phyloP scores from a whole-genome alignment of 106 monocot species.

The Phalaenopsis equestris region DNA sequence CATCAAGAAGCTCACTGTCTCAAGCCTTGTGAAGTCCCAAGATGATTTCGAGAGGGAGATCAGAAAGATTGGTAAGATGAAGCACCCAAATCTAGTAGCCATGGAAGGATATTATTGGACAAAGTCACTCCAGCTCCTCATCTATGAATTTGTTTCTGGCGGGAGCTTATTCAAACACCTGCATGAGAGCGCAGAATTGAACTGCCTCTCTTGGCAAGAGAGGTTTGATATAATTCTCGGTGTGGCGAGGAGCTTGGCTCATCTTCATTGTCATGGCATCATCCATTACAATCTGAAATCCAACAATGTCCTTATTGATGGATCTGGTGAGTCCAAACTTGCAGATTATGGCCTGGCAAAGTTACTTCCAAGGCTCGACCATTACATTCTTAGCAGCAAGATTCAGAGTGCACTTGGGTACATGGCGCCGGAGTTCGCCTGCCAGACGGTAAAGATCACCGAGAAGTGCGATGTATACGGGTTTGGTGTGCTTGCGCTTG shows the following conservation, averaged over 20 bases:
- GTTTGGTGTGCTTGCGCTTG: slow-evolving; percentile 70
- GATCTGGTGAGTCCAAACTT: slow-evolving; percentile 64
- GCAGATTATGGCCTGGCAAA: slow-evolving; percentile 81
- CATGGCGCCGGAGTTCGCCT: slow-evolving; percentile 95
- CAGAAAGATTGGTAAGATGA: slow-evolving; percentile 61
- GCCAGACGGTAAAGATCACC: slow-evolving; percentile 63
- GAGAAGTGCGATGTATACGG: slow-evolving; percentile 92
- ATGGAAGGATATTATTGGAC: slow-evolving; percentile 93
- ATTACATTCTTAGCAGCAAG: slow-evolving; percentile 84
- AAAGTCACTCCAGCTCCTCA: slow-evolving; percentile 81
- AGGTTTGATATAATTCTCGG: slow-evolving; percentile 78
- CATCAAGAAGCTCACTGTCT: slow-evolving; percentile 93
- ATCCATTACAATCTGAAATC: slow-evolving; percentile 95
- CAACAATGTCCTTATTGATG: slow-evolving; percentile 68
- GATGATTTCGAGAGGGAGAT: slow-evolving; percentile 85
- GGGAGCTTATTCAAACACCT: slow-evolving; percentile 75
- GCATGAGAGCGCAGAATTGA: slow-evolving; percentile 36
- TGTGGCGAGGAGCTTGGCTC: slow-evolving; percentile 50
- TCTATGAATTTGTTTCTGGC: slow-evolving; percentile 78
- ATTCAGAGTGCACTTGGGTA: slow-evolving; percentile 88
- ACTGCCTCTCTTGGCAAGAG: slow-evolving; percentile 63
- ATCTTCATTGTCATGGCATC: slow-evolving; percentile 53
- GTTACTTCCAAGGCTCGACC: slow-evolving; percentile 80
- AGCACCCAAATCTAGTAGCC: slow-evolving; percentile 62
- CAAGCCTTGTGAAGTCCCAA: slow-evolving; percentile 79